These are phyloP conservation scores for Clathrus columnatus DNA, from an alignment of 768 basidiomycete species.

Conservation along the genomic window DNA sequence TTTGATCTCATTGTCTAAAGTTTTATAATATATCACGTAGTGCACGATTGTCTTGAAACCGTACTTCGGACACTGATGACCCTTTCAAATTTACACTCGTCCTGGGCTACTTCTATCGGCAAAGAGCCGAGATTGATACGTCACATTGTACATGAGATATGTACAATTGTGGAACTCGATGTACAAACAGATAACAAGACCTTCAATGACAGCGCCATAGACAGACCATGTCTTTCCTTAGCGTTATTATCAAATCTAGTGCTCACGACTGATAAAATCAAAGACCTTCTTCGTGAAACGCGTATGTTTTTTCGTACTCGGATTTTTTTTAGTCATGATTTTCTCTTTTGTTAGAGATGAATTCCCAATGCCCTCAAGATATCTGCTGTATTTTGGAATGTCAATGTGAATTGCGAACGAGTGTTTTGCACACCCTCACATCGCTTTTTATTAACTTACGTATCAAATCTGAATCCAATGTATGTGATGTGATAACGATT, in stretches of 20 bases:
- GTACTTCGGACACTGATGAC: slow-evolving; percentile 62
- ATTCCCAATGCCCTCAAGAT: slow-evolving; percentile 41
- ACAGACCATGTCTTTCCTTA: slow-evolving; percentile 64
- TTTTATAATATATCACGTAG: no score
- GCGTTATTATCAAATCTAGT: slow-evolving; percentile 72
- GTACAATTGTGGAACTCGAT: slow-evolving; percentile 18
- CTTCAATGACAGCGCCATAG: slow-evolving; percentile 34
- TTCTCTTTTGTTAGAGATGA: slow-evolving; percentile 31
- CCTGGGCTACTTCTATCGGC: slow-evolving; percentile 48
- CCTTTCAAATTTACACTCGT: slow-evolving; percentile 51
- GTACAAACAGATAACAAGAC: slow-evolving; percentile 11
- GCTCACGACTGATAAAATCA: slow-evolving; percentile 44
- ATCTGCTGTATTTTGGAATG: slow-evolving; percentile 46
- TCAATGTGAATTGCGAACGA: slow-evolving; percentile 37
- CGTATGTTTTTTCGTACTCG: slow-evolving; percentile 30
- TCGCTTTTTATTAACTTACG: slow-evolving; percentile 32
- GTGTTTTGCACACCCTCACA: slow-evolving; percentile 43
- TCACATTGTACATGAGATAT: slow-evolving; percentile 39
- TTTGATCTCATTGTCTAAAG: background rate
- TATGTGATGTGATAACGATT: slow-evolving; percentile 31
- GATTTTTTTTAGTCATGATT: slow-evolving; percentile 4
- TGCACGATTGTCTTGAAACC: background rate
- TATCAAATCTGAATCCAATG: slow-evolving; percentile 22
- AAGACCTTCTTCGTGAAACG: slow-evolving; percentile 35
- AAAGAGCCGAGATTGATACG: slow-evolving; percentile 37